Conservation (phyloP, 176 grass and related monocot genomes). For the Zea luxurians region DNA sequence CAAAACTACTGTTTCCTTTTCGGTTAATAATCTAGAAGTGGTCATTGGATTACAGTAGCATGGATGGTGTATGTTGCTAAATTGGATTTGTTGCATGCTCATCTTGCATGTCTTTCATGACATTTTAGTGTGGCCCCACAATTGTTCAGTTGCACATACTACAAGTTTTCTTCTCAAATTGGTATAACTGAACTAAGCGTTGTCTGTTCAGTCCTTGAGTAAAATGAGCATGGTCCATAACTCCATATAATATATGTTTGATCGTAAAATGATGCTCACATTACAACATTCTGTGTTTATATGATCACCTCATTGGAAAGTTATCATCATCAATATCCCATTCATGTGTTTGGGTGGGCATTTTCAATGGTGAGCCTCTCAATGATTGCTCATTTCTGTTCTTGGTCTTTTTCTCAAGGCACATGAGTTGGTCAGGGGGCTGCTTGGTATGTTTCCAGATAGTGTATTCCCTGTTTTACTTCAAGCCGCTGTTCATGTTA, state of each 20-base stretch:
- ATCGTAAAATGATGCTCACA: background rate
- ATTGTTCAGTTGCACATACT: background rate
- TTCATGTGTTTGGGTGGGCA: conserved; percentile 13
- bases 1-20: background rate
- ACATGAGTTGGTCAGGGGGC: conserved; percentile 58
- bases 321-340: background rate
- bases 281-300: background rate
- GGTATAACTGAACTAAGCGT: background rate
- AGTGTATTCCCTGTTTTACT: conserved; percentile 65
- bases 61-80: background rate
- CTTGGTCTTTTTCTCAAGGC: conserved; percentile 53
- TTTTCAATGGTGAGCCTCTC: background rate
- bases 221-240: conserved; percentile 7
- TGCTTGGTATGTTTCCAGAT: conserved; percentile 60
- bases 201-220: background rate
- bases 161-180: background rate
- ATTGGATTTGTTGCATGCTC: conserved; percentile 12
- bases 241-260: background rate
- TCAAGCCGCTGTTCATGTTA: conserved; percentile 71
- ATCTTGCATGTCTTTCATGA: background rate
- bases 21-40: background rate
- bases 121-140: background rate
- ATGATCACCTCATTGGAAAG: background rate
- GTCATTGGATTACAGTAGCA: background rate
- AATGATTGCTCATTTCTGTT: background rate